phyloP scores from a whole-genome alignment of 148 eudicot species.

The Chenopodium suecicum region DNA sequence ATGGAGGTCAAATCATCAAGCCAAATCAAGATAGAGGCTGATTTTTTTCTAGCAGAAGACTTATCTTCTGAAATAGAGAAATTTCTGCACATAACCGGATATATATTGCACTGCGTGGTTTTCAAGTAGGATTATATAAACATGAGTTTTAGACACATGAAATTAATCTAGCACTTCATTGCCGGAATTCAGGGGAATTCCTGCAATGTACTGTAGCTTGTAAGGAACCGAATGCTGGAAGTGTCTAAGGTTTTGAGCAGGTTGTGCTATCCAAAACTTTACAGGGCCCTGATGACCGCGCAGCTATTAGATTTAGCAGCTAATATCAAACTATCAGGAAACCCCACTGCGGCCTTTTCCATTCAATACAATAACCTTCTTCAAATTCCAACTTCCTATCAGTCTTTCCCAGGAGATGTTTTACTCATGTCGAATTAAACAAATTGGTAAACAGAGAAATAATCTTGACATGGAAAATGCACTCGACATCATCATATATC shows the following conservation, averaged over 20 bases:
- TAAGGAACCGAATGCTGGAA: background rate
- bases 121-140: background rate
- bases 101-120: background rate
- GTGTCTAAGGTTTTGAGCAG: background rate
- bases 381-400: background rate
- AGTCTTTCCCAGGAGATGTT: background rate
- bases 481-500: background rate
- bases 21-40: background rate
- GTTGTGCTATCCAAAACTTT: too few species aligned
- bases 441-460: too few species aligned
- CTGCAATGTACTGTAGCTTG: background rate
- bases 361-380: too few species aligned
- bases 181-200: background rate
- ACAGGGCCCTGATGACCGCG: background rate
- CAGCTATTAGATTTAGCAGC: background rate
- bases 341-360: background rate
- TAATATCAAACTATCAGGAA: background rate
- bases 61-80: background rate
- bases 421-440: background rate
- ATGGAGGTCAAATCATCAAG: background rate
- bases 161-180: background rate
- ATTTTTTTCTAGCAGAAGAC: background rate
- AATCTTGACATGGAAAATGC: background rate
- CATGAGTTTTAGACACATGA: background rate
- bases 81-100: background rate